Percentiles rank a stretch among this genome's conserved stretches.
phyloP scores from a whole-genome alignment of 1,284 basidiomycete species.

The Irpex sp. region DNA sequence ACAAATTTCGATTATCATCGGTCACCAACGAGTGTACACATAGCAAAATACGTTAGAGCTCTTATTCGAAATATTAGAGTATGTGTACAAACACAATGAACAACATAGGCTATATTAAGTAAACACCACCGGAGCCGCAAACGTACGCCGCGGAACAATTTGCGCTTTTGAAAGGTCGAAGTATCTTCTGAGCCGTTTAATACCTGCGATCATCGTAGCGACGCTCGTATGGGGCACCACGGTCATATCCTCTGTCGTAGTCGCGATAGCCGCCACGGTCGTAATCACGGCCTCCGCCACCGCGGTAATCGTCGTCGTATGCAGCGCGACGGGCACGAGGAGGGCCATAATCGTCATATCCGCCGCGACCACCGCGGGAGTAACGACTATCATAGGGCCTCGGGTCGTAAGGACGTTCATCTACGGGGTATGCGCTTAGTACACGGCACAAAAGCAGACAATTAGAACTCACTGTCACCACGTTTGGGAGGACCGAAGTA shows the following conservation, averaged over 20 bases:
- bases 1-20: no score
- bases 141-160: not conserved
- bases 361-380: conserved; percentile 41
- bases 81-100: not conserved
- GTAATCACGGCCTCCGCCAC: conserved; percentile 32
- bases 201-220: conserved; percentile 45
- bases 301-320: conserved; percentile 42
- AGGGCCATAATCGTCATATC: conserved; percentile 48
- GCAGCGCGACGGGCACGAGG: conserved; percentile 30
- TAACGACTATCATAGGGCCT: conserved; percentile 80
- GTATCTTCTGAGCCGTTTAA: conserved; percentile 13
- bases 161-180: not conserved
- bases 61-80: not conserved
- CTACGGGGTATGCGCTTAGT: conserved; percentile 29
- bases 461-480: conserved; percentile 36
- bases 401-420: conserved; percentile 76
- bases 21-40: not conserved
- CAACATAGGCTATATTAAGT: not conserved
- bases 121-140: not conserved
- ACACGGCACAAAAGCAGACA: conserved; percentile 11
- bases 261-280: conserved; percentile 30
- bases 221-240: conserved; percentile 30
- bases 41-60: not conserved
- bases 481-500: conserved; percentile 93
- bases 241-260: conserved; percentile 28